phyloP scores from a whole-genome alignment of 805 yeast species.

The Ogataea zsoltii region DNA sequence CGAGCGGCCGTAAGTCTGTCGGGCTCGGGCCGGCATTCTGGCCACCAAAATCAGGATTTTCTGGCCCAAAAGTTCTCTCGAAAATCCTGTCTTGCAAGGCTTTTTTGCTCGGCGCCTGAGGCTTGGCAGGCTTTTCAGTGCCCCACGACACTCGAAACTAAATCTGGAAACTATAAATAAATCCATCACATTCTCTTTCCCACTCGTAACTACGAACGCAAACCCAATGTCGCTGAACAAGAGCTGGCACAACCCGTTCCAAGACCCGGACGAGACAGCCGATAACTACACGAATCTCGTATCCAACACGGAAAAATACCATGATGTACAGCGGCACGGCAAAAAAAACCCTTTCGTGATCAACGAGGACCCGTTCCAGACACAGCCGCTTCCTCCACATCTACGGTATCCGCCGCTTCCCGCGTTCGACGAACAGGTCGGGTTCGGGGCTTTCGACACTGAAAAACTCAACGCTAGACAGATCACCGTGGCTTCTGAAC shows the following conservation, averaged over 20 bases:
- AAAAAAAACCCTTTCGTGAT: neutral
- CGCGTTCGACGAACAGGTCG: conserved; percentile 1
- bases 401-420: conserved; percentile 2
- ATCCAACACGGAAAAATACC: conserved; percentile 3
- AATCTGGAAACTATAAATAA: no score
- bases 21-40: no score
- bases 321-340: conserved; percentile 1
- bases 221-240: conserved; percentile 5
- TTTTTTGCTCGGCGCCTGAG: neutral
- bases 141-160: no score
- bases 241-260: conserved; percentile 4
- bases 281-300: conserved; percentile 4
- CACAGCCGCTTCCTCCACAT: neutral
- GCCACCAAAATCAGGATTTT: no score
- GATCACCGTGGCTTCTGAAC: neutral
- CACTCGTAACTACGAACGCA: no score
- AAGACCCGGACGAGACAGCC: conserved; percentile 3
- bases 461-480: neutral
- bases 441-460: neutral
- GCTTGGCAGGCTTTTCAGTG: neutral
- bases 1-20: no score
- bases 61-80: no score
- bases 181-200: no score
- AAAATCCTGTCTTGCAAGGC: neutral
- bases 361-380: conserved; percentile 2